Conservation (phyloP, 202 grass and related monocot species). For the Zoysia matrella region DNA sequence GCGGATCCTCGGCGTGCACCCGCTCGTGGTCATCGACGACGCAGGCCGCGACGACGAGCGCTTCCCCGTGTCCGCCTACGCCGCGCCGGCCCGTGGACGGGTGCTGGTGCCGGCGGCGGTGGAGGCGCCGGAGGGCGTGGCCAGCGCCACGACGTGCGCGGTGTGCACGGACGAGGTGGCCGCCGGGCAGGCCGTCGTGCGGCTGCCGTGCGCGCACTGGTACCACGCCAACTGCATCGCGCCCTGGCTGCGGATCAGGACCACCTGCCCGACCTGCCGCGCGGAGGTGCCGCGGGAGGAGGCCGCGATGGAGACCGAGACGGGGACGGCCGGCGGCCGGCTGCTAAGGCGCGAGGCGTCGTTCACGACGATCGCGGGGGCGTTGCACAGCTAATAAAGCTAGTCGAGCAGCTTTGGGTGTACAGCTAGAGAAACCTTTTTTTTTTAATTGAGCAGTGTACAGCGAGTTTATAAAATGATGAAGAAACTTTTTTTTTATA, state of each 20-base stretch:
- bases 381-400: neutral
- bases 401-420: neutral
- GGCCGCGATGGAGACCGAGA: neutral
- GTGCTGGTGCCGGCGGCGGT: constrained; percentile 11
- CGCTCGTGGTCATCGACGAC: constrained; percentile 20
- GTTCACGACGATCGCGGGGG: constrained; percentile 30
- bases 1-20: constrained; percentile 21
- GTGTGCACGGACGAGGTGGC: constrained; percentile 37
- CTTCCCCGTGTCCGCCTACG: constrained; percentile 14
- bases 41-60: constrained; percentile 7
- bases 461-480: too few relatives aligned
- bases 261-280: constrained; percentile 46
- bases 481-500: too few relatives aligned
- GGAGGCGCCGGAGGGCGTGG: neutral
- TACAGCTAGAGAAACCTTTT: too few relatives aligned
- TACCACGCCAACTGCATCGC: constrained; percentile 57
- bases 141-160: constrained; percentile 38
- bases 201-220: constrained; percentile 49
- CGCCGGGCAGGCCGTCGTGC: constrained; percentile 20
- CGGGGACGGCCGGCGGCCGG: neutral
- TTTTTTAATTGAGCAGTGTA: too few relatives aligned
- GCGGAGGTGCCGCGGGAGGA: constrained; percentile 16
- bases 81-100: too few relatives aligned
- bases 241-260: constrained; percentile 46
- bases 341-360: constrained; percentile 25